Conservation (phyloP, 495 filamentous ascomycete species). For the Aspergillus homomorphus region DNA sequence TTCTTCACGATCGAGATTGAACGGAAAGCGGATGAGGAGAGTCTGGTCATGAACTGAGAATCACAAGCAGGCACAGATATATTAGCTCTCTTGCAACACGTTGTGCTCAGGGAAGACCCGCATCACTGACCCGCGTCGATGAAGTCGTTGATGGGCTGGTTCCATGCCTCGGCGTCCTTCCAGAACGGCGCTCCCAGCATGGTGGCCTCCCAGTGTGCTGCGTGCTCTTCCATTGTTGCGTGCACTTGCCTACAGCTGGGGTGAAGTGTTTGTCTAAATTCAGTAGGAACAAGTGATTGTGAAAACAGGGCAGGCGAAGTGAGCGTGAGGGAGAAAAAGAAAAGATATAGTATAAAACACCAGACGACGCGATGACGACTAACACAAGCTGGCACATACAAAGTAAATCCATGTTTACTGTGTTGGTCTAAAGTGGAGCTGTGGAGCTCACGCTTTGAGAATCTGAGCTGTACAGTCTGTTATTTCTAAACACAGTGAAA, state of each 20-base stretch:
- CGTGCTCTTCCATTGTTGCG: conserved; percentile 24
- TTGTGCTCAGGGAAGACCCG: too few species aligned
- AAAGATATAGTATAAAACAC: background rate
- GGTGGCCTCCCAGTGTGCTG: conserved; percentile 29
- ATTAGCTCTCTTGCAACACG: too few species aligned
- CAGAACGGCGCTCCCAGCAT: conserved; percentile 33
- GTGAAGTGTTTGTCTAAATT: too few species aligned
- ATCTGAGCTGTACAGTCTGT: too few species aligned
- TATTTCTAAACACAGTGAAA: too few species aligned
- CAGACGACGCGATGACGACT: background rate
- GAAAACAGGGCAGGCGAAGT: background rate
- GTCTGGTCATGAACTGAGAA: conserved; percentile 11
- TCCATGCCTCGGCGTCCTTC: conserved; percentile 25
- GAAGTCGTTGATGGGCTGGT: conserved; percentile 15
- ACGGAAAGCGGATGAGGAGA: conserved; percentile 29
- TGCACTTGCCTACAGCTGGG: background rate
- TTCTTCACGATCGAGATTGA: conserved; percentile 28
- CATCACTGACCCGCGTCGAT: conserved; percentile 21
- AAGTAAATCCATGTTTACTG: background rate
- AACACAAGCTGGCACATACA: background rate
- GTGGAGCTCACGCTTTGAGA: background rate
- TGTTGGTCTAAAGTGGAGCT: background rate
- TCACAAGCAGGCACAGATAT: too few species aligned
- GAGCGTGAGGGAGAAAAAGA: background rate
- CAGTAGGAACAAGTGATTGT: background rate